Base-by-base conservation (phyloP, 2,329 filamentous ascomycete species). In the Stagonosporopsis vannaccii region DNA sequence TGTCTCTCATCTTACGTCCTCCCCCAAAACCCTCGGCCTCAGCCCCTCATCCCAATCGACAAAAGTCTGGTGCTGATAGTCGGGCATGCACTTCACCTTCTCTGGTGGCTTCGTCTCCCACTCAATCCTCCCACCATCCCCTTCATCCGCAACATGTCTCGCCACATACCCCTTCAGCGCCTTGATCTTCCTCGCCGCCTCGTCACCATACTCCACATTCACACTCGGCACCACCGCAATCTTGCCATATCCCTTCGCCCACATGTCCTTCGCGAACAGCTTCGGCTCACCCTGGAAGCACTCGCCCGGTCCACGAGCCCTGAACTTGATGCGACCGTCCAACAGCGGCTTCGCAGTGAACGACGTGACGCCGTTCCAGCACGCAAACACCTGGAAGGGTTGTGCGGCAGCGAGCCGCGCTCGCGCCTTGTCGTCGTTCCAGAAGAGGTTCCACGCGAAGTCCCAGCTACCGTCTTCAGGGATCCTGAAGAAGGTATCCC, bases 311-410 rank as follows among this genome's bases (percentile, higher is more conserved):
- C 67, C 56, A 6, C 71, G 63, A 1, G 62, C 63, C 1, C 85
- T 77, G 63, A 87, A 87, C 6, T 66, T 59, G 2, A 86, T 67
- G 9, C 72, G 73, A 0, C 73, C 63, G 13, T 78, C 71, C 4
- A 84, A 54, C 8, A 87, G 66, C 0, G 83, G 82, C 36, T 72
- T 70, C 0, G 83, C 84, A 0, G 72, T 73, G 47, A 87, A 80
- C 0, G 78, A 79, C 0, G 77, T 77, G 0, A 80, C 82, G 2
- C 85, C 85, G 56, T 87, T 86, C 85, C 85, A 87, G 68, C 85
- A 87, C 0, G 84, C 69, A 56, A 85, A 87, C 0, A 86, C 85
- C 66, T 87, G 85, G 56, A 87, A 82, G 0, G 85, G 84, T n/a
- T 72, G 69, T 22, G 74, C 68, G 0, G 58, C 57, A 0, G 58